Conservation (phyloP, 169 alveolate species). For the Toxoplasma gondii region DNA sequence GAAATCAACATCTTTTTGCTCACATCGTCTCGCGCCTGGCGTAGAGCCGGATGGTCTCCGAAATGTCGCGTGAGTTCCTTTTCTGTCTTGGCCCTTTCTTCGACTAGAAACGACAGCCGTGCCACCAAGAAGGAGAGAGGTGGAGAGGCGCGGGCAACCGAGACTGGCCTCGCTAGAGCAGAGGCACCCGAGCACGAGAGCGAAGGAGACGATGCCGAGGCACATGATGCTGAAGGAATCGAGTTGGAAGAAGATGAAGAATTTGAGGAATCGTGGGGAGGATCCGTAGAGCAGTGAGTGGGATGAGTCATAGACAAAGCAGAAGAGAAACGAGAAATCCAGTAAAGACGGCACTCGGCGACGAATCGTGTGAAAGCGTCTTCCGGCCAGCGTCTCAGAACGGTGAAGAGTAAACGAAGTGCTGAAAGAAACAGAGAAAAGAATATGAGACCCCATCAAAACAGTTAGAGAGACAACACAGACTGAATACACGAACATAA, state of each 20-base stretch:
- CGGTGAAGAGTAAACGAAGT: neutral
- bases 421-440: neutral
- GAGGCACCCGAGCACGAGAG: neutral
- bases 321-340: neutral
- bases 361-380: neutral
- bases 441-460: neutral
- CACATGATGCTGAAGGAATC: neutral
- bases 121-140: neutral
- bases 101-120: neutral
- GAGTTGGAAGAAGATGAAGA: neutral
- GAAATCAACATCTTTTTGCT: no score
- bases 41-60: neutral
- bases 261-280: neutral
- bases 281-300: neutral
- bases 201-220: neutral
- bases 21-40: conserved; percentile 17
- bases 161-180: neutral
- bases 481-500: neutral
- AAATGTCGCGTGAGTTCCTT: neutral
- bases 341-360: neutral
- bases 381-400: conserved; percentile 37
- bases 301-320: neutral
- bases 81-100: neutral
- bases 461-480: neutral
- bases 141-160: neutral